Percentiles rank a stretch among this genome's conserved stretches.
Evolutionary conservation across 108 stramenopile species (phyloP).

Genomic region (Cyclotella atomus): DNA sequence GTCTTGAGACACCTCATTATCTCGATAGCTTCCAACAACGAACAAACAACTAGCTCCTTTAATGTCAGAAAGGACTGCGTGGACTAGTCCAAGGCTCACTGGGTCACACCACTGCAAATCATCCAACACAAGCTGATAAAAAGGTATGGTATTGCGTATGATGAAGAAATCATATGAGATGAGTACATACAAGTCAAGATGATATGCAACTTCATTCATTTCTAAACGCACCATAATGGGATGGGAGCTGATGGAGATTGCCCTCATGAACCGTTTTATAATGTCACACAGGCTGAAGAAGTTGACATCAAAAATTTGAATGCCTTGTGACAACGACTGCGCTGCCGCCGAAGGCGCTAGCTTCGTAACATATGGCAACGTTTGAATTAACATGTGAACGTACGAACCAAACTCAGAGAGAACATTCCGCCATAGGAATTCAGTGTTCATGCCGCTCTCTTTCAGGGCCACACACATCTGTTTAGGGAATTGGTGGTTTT

Average conservation of each 20-base stretch:
- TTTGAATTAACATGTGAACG: conserved; percentile 21
- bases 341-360: not conserved
- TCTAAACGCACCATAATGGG: conserved; percentile 40
- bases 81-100: conserved; percentile 29
- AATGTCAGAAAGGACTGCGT: conserved; percentile 32
- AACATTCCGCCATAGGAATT: conserved; percentile 13
- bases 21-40: conserved; percentile 47
- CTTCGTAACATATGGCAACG: conserved; percentile 31
- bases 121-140: not conserved
- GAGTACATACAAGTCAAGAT: too few species aligned
- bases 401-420: conserved; percentile 29
- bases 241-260: conserved; percentile 26
- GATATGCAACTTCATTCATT: too few species aligned
- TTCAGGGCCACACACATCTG: too few species aligned
- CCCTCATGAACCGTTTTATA: conserved; percentile 40
- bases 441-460: conserved; percentile 2
- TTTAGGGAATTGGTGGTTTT: too few species aligned
- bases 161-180: too few species aligned
- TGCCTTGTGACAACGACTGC: not conserved
- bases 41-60: conserved; percentile 18
- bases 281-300: conserved; percentile 40
- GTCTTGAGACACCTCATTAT: conserved; percentile 34
- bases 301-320: conserved; percentile 12
- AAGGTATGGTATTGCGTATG: not conserved
- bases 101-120: conserved; percentile 48